Evolutionary conservation across 2,329 filamentous ascomycete genomes (phyloP).

Genomic region (Ophiostoma himal-ulmi): DNA sequence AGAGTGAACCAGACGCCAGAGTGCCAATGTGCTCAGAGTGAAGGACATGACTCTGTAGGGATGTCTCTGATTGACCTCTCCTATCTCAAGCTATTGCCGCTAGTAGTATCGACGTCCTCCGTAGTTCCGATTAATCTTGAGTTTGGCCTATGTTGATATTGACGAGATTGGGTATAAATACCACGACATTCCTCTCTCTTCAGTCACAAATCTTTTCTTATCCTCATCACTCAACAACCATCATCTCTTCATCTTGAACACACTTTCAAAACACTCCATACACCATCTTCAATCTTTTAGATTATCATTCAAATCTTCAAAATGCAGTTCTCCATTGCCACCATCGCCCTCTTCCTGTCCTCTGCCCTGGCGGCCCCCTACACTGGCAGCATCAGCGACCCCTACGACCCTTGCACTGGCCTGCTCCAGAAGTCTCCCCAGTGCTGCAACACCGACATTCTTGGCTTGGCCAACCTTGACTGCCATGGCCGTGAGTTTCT

Average conservation of each 20-base stretch:
- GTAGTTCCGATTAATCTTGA: neutral
- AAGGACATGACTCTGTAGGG: neutral
- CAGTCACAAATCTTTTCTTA: neutral
- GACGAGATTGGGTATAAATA: neutral
- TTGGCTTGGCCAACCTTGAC: neutral
- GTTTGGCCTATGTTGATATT: neutral
- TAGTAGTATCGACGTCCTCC: neutral
- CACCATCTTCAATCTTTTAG: neutral
- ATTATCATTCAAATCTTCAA: slow-evolving; percentile 2
- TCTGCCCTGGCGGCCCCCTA: slow-evolving; percentile 1
- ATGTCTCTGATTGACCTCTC: neutral
- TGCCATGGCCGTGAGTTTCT: neutral
- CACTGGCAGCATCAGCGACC: neutral
- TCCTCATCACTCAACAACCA: slow-evolving; percentile 1
- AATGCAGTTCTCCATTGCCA: slow-evolving; percentile 15
- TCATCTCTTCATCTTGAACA: neutral
- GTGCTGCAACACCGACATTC: neutral
- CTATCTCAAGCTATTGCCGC: neutral
- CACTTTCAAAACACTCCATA: neutral
- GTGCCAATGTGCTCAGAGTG: neutral
- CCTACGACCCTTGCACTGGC: neutral
- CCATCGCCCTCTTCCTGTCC: slow-evolving; percentile 2
- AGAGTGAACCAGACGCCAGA: neutral
- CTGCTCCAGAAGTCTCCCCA: neutral
- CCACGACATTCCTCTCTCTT: neutral